Conservation (phyloP, 352 stramenopile genomes). For the Discostella stelligera region DNA sequence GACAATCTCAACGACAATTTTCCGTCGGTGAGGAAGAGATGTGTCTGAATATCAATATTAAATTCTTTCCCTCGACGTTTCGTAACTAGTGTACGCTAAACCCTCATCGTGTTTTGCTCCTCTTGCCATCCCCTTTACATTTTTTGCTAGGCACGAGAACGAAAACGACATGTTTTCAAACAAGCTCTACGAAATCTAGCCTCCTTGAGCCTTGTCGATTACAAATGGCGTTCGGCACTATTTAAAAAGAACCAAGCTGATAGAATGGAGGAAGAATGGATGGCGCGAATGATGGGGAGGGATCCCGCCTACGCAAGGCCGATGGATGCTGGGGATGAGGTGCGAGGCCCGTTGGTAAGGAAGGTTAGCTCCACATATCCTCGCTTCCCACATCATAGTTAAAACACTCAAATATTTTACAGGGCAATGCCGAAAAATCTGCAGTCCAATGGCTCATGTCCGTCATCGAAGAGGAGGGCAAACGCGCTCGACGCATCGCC, state of each 20-base stretch:
- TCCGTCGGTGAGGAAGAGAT: constrained; percentile 21
- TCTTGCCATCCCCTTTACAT: no score
- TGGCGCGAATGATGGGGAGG: constrained; percentile 76
- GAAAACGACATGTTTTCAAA: constrained; percentile 56
- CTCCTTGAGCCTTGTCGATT: constrained; percentile 72
- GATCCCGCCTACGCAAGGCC: constrained; percentile 71
- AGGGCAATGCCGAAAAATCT: constrained; percentile 69
- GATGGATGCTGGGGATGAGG: constrained; percentile 75
- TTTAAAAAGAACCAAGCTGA: constrained; percentile 79
- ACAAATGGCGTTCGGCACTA: constrained; percentile 70
- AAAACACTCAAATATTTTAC: constrained; percentile 5
- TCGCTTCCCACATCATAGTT: no score
- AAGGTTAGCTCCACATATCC: no score
- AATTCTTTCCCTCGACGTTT: neutral
- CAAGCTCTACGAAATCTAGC: constrained; percentile 58
- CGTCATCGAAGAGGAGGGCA: constrained; percentile 81
- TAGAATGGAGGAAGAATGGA: constrained; percentile 67
- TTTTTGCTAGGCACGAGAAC: constrained; percentile 23
- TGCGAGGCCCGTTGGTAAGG: constrained; percentile 68
- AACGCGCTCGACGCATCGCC: constrained; percentile 71
- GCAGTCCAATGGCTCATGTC: constrained; percentile 67
- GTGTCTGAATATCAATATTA: neutral
- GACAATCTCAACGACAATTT: constrained; percentile 26
- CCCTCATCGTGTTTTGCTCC: no score
- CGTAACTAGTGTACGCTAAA: no score